These are phyloP conservation scores for Solanum hybrid DNA, from an alignment of 305 asterid species.

Conservation along the genomic window DNA sequence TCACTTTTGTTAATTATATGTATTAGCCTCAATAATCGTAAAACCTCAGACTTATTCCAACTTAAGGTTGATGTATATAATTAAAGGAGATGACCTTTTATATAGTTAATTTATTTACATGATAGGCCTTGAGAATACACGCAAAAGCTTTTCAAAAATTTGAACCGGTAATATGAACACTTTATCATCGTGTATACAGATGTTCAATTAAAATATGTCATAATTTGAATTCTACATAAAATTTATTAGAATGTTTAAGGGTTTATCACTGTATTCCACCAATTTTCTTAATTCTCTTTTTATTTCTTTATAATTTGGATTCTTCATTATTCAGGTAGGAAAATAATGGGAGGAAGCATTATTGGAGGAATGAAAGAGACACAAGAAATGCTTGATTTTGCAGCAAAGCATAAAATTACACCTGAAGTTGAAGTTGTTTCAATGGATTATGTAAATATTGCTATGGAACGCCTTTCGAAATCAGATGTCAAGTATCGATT, in stretches of 20 bases:
- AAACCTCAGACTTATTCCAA: background rate
- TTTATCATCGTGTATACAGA: background rate
- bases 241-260: background rate
- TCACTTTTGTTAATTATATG: background rate
- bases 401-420: slow-evolving; percentile 14
- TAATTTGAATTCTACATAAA: background rate
- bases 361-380: slow-evolving; percentile 30
- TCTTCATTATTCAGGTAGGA: background rate
- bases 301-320: background rate
- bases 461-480: slow-evolving; percentile 21
- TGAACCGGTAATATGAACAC: background rate
- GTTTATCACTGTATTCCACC: no score
- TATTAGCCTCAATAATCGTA: background rate
- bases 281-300: background rate
- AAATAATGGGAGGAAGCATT: slow-evolving; percentile 16
- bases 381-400: slow-evolving; percentile 28
- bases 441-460: slow-evolving; percentile 23
- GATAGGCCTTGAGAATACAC: background rate
- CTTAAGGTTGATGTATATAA: background rate
- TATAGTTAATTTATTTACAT: background rate
- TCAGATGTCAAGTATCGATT: slow-evolving; percentile 24
- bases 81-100: background rate
- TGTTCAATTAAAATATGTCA: background rate
- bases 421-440: slow-evolving; percentile 22
- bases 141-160: background rate